Conservation (phyloP, 768 basidiomycete species). For the Auricularia sp. region DNA sequence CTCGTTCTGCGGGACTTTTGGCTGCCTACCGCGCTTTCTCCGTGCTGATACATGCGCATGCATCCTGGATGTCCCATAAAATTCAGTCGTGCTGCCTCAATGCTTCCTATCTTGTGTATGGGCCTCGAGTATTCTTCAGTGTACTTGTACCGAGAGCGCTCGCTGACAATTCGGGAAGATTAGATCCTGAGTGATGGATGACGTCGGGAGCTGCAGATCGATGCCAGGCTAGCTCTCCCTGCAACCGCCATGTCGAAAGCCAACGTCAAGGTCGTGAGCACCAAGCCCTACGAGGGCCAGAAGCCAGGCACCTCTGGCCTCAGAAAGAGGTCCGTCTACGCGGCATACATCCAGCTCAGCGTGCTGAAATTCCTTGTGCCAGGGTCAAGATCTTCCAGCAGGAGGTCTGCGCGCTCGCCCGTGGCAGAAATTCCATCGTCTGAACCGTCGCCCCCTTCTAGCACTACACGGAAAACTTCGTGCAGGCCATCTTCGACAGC, state of each 20-base stretch:
- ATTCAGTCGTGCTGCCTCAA: too few relatives aligned
- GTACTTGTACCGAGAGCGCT: too few relatives aligned
- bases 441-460: constrained; percentile 18
- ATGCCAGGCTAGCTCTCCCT: background rate
- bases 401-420: constrained; percentile 42
- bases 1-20: too few relatives aligned
- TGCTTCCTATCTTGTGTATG: too few relatives aligned
- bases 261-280: constrained; percentile 55
- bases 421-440: background rate
- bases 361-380: background rate
- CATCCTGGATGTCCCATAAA: too few relatives aligned
- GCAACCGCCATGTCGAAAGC: constrained; percentile 28
- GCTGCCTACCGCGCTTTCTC: too few relatives aligned
- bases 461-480: constrained; percentile 99
- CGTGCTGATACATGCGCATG: too few relatives aligned
- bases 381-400: constrained; percentile 99
- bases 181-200: background rate
- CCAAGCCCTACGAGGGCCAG: constrained; percentile 86
- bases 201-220: background rate
- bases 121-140: too few relatives aligned
- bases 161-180: background rate
- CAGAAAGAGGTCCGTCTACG: constrained; percentile 65
- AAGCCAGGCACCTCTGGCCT: constrained; percentile 98
- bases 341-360: background rate
- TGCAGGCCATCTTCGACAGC: constrained; percentile 88